Conservation (phyloP, 78 protist genomes). For the Thecamonas trahens region DNA sequence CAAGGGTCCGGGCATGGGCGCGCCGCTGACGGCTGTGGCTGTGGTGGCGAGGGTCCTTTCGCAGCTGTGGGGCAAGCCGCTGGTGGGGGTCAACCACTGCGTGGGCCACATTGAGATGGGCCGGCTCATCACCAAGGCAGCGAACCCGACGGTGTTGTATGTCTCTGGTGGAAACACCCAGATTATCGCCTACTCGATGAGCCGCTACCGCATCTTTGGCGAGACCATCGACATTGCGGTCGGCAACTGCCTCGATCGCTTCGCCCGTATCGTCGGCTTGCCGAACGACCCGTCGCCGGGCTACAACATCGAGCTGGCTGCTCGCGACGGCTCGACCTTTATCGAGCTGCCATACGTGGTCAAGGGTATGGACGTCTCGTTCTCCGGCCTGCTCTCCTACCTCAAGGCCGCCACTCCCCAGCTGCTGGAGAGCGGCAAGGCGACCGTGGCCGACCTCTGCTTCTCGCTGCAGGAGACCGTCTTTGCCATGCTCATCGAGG, state of each 20-base stretch:
- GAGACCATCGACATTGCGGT: conserved; percentile 99
- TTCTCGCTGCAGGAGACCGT: conserved; percentile 88
- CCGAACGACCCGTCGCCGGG: conserved; percentile 99
- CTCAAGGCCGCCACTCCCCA: conserved; percentile 39
- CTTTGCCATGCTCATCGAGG: conserved; percentile 97
- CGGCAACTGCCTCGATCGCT: conserved; percentile 92
- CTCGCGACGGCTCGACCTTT: conserved; percentile 35
- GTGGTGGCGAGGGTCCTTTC: conserved; percentile 84
- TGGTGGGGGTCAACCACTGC: conserved; percentile 94
- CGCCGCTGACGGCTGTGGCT: conserved; percentile 80
- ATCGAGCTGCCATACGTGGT: conserved; percentile 91
- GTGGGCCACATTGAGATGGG: conserved; percentile 99
- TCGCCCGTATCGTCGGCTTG: conserved; percentile 63
- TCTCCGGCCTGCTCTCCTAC: conserved; percentile 80
- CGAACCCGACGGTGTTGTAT: conserved; percentile 94
- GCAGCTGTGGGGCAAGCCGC: conserved; percentile 90
- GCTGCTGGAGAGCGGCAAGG: not conserved
- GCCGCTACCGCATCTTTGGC: conserved; percentile 93
- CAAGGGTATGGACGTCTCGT: conserved; percentile 94
- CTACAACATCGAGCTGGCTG: conserved; percentile 94
- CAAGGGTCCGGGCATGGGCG: conserved; percentile 97
- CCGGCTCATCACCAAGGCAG: conserved; percentile 77
- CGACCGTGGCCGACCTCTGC: conserved; percentile 78
- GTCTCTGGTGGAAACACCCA: conserved; percentile 99
- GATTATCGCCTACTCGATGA: conserved; percentile 57